A percentile compares a stretch with the other conserved stretches of the same genome.
Evolutionary conservation across 1,284 basidiomycete species (phyloP).

Genomic region (Cryptococcus sp.): DNA sequence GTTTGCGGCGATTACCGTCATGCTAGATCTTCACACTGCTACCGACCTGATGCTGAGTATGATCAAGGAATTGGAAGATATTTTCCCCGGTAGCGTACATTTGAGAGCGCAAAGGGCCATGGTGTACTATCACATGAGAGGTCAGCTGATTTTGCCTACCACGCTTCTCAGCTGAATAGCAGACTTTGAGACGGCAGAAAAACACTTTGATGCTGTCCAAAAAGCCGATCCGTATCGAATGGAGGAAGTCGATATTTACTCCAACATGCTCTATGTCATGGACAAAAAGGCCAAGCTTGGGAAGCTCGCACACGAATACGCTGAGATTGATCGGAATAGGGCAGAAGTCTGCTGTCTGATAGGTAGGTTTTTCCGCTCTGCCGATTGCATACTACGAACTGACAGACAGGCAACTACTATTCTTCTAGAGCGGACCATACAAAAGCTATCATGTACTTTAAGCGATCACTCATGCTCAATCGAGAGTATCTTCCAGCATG

Average conservation of each 20-base stretch:
- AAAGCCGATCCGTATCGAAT: conserved; percentile 79
- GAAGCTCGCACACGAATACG: conserved; percentile 85
- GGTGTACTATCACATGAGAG: conserved; percentile 83
- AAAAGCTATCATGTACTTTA: conserved; percentile 93
- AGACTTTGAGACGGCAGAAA: conserved; percentile 83
- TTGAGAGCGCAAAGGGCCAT: conserved; percentile 79
- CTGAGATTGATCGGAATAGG: conserved; percentile 78
- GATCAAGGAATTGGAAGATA: conserved; percentile 71
- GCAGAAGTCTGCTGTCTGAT: conserved; percentile 94
- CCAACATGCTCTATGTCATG: conserved; percentile 94
- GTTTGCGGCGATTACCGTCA: conserved; percentile 84
- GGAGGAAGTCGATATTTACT: conserved; percentile 94
- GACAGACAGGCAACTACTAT: conserved; percentile 83
- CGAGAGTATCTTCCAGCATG: conserved; percentile 92
- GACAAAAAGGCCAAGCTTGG: conserved; percentile 84
- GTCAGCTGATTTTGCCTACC: conserved; percentile 49
- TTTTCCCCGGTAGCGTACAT: conserved; percentile 81
- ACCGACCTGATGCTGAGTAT: conserved; percentile 69
- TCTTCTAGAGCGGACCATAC: conserved; percentile 88
- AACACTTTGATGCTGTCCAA: conserved; percentile 76
- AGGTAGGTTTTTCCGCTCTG: conserved; percentile 52
- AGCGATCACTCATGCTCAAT: conserved; percentile 88
- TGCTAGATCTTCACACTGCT: conserved; percentile 83
- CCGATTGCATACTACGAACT: neutral
- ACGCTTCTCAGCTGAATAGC: neutral